Percentiles rank a stretch among this genome's conserved stretches.
Conservation (phyloP, 768 basidiomycete species). For the Xanthoconium stramineum region DNA sequence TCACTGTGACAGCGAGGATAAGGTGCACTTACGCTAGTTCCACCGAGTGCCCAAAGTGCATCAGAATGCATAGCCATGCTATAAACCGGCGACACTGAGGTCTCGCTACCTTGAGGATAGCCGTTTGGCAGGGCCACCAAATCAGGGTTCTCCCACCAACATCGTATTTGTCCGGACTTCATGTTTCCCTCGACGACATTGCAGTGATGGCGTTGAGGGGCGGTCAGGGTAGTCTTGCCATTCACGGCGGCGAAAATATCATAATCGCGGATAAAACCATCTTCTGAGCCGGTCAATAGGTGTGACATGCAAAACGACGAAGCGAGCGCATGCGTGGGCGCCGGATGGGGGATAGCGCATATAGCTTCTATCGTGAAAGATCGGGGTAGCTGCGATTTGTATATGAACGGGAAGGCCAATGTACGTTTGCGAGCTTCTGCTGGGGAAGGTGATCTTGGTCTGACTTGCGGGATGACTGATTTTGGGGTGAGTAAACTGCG, state of each 20-base stretch:
- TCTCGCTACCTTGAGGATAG: constrained; percentile 46
- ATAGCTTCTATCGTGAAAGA: constrained; percentile 88
- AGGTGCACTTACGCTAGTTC: constrained; percentile 65
- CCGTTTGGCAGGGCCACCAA: constrained; percentile 18
- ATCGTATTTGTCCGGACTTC: constrained; percentile 82
- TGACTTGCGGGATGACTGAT: constrained; percentile 22
- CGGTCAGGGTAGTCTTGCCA: constrained; percentile 80
- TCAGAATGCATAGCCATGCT: constrained; percentile 91
- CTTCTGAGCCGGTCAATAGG: constrained; percentile 86
- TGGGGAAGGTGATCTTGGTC: constrained; percentile 49
- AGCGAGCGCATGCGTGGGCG: constrained; percentile 84
- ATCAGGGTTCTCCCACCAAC: constrained; percentile 84
- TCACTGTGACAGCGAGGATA: constrained; percentile 16
- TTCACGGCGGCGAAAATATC: constrained; percentile 89
- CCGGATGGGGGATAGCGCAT: constrained; percentile 86
- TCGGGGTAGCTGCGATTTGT: constrained; percentile 39
- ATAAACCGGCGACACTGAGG: constrained; percentile 70
- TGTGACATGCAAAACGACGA: constrained; percentile 85
- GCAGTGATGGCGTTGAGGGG: constrained; percentile 84
- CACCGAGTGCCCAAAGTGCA: constrained; percentile 88
- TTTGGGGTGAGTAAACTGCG: constrained; percentile 16
- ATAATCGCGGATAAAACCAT: constrained; percentile 91
- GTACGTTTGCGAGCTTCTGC: constrained; percentile 50
- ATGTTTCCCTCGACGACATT: constrained; percentile 90
- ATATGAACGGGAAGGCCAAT: constrained; percentile 34